Evolutionary conservation across 2,329 filamentous ascomycete genomes (phyloP).

Genomic region (Rasamsonia emersonii): DNA sequence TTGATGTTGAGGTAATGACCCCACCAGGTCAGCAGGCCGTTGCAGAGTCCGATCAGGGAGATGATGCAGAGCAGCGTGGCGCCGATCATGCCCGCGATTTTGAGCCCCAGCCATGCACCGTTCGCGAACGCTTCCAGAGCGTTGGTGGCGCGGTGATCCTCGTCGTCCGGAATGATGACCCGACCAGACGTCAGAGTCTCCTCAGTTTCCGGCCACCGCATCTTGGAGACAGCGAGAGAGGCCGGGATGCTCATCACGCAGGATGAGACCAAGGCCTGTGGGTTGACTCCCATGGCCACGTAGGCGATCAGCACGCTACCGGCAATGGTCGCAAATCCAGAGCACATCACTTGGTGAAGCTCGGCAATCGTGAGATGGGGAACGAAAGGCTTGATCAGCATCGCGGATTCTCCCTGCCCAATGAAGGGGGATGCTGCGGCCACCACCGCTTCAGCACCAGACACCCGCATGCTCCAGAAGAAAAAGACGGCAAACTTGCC

Average conservation of each 20-base stretch:
- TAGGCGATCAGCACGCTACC: conserved; percentile 82
- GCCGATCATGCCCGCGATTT: conserved; percentile 76
- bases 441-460: conserved; percentile 86
- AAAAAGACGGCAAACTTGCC: conserved; percentile 82
- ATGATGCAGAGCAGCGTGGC: conserved; percentile 77
- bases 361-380: conserved; percentile 78
- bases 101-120: conserved; percentile 76
- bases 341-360: conserved; percentile 86
- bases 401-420: conserved; percentile 86
- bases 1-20: conserved; percentile 68
- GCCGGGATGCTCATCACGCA: conserved; percentile 96
- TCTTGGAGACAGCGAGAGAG: conserved; percentile 78
- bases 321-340: conserved; percentile 85
- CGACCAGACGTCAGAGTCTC: conserved; percentile 75
- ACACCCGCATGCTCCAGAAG: conserved; percentile 81
- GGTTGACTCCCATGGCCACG: conserved; percentile 72
- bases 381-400: conserved; percentile 83
- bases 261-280: conserved; percentile 77
- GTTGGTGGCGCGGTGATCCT: conserved; percentile 59
- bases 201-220: conserved; percentile 82
- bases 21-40: conserved; percentile 77
- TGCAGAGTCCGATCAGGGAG: conserved; percentile 62
- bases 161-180: conserved; percentile 69
- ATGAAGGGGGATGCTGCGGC: conserved; percentile 90
- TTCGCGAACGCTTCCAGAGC: conserved; percentile 76